phyloP scores from a whole-genome alignment of 768 basidiomycete genomes.

The Lentinula aciculospora region DNA sequence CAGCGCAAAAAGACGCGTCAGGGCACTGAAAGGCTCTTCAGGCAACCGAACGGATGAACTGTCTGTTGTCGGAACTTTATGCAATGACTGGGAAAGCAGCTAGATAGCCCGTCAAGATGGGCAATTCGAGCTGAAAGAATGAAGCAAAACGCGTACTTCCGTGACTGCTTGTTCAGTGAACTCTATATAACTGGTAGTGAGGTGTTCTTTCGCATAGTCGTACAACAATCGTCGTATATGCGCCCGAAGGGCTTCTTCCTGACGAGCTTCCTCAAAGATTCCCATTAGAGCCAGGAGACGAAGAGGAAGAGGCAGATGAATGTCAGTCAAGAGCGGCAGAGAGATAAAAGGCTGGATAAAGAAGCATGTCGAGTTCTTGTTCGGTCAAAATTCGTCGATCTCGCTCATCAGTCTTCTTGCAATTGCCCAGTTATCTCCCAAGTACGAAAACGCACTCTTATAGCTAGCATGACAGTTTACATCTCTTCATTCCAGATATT shows the following conservation, averaged over 20 bases:
- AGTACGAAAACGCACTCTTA: too few relatives aligned
- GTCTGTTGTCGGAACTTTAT: conserved; percentile 40
- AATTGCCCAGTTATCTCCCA: too few relatives aligned
- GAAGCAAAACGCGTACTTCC: conserved; percentile 28
- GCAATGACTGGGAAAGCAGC: conserved; percentile 39
- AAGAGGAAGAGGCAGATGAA: not conserved
- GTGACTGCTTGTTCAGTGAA: conserved; percentile 46
- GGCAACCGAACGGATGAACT: conserved; percentile 45
- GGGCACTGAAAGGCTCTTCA: conserved; percentile 47
- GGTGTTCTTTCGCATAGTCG: conserved; percentile 46
- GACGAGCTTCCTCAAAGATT: not conserved
- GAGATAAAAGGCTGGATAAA: not conserved
- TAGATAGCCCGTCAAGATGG: conserved; percentile 4
- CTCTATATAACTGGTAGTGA: conserved; percentile 48
- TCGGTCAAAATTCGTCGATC: too few relatives aligned
- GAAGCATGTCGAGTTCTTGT: too few relatives aligned
- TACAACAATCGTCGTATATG: conserved; percentile 54
- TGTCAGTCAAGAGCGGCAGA: not conserved
- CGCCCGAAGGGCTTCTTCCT: conserved; percentile 15
- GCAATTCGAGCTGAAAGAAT: not conserved
- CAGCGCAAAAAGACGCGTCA: conserved; percentile 29
- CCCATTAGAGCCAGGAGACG: not conserved
- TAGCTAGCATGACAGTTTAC: too few relatives aligned
- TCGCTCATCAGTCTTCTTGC: too few relatives aligned
- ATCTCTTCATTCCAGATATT: too few relatives aligned